These are phyloP conservation scores for Ophiocordyceps polyrhachis-furcata DNA, from an alignment of 2,329 filamentous ascomycete species.

Conservation along the genomic window DNA sequence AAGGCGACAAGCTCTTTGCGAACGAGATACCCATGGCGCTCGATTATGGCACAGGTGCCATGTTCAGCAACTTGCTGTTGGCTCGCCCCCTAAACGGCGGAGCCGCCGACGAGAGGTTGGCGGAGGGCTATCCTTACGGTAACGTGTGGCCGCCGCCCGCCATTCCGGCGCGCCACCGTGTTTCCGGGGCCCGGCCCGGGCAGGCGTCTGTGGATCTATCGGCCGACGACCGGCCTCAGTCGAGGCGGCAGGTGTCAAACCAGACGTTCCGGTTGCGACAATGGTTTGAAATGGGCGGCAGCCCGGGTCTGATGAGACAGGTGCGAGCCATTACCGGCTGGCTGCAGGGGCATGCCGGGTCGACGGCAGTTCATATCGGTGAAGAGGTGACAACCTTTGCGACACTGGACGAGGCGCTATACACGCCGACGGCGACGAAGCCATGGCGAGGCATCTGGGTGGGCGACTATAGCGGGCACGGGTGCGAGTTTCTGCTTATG, in stretches of 20 bases:
- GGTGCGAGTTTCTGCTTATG: conserved; percentile 73
- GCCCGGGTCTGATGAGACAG: conserved; percentile 12
- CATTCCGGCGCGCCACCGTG: conserved; percentile 44
- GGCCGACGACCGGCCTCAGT: conserved; percentile 22
- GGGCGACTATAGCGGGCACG: conserved; percentile 75
- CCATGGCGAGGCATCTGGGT: conserved; percentile 86
- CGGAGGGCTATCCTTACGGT: conserved; percentile 22
- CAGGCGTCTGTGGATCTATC: conserved; percentile 8
- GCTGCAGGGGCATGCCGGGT: conserved; percentile 4
- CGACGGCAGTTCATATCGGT: conserved; percentile 27
- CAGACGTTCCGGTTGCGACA: conserved; percentile 54
- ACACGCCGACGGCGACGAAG: conserved; percentile 61
- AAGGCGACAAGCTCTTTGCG: conserved; percentile 21
- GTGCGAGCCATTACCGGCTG: conserved; percentile 7
- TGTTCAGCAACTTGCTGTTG: conserved; percentile 52
- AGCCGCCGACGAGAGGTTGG: conserved; percentile 13
- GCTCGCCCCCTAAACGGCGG: conserved; percentile 29
- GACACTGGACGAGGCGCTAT: conserved; percentile 55
- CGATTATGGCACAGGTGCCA: conserved; percentile 23
- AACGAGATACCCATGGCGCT: conserved; percentile 34
- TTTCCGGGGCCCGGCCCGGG: conserved; percentile 15
- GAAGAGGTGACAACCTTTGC: conserved; percentile 43
- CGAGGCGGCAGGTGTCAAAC: conserved; percentile 43
- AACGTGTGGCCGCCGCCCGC: conserved; percentile 59
- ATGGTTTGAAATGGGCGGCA: conserved; percentile 49